Percentiles rank a stretch among this genome's conserved stretches.
Evolutionary conservation across 2,329 filamentous ascomycete species (phyloP).

Genomic region (Bipolaris bicolor): DNA sequence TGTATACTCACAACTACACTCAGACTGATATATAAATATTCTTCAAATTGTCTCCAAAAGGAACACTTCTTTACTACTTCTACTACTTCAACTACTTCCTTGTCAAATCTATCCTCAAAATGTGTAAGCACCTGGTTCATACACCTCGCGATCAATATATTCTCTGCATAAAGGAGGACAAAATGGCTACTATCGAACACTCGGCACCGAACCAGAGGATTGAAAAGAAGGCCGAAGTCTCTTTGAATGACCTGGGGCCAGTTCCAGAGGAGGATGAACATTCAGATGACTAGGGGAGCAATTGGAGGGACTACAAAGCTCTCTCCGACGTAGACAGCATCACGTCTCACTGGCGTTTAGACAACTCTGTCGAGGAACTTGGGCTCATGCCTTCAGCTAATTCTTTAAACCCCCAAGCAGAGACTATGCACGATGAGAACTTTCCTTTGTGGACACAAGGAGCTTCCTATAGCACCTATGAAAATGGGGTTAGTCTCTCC

Average conservation of each 20-base stretch:
- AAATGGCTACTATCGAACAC: not conserved
- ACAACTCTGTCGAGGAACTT: not conserved
- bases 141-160: not conserved
- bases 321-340: slow-evolving; percentile 8
- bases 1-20: too few relatives aligned
- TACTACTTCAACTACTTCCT: not conserved
- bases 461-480: too few relatives aligned
- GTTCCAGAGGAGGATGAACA: not conserved
- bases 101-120: not conserved
- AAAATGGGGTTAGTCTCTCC: too few relatives aligned
- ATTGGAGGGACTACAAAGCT: not conserved
- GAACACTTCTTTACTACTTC: too few relatives aligned
- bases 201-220: too few relatives aligned
- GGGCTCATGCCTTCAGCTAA: not conserved
- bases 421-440: too few relatives aligned
- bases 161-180: not conserved
- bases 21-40: too few relatives aligned
- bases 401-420: too few relatives aligned
- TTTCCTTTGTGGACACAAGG: too few relatives aligned
- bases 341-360: slow-evolving; percentile 3
- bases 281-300: not conserved
- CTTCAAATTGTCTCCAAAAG: not conserved
- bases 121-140: slow-evolving; percentile 18
- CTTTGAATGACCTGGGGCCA: too few relatives aligned
- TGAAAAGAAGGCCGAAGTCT: not conserved